Conservation (phyloP, 441 rosid genomes). For the Populus tomentosa region DNA sequence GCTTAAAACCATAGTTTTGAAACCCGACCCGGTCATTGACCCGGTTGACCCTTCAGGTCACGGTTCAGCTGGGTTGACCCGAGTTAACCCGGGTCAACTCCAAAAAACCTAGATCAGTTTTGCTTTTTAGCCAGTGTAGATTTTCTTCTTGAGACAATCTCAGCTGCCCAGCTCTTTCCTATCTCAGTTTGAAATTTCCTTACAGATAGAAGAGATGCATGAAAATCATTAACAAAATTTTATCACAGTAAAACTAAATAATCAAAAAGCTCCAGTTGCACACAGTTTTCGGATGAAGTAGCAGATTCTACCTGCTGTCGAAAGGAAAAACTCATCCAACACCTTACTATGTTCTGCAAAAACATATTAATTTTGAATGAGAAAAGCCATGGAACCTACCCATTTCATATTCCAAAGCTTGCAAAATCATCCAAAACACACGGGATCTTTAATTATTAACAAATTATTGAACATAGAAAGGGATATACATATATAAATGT, state of each 20-base stretch:
- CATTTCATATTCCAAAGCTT: conserved; percentile 82
- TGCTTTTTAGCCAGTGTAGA: conserved; percentile 31
- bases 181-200: no score
- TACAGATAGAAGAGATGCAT: conserved; percentile 18
- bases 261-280: neutral
- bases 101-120: no score
- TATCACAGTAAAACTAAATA: neutral
- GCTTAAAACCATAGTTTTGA: no score
- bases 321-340: conserved; percentile 85
- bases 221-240: conserved; percentile 1
- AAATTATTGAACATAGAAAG: neutral
- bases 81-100: no score
- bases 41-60: no score
- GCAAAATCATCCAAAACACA: conserved; percentile 59
- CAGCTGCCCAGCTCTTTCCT: conserved; percentile 91
- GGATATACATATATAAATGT: neutral
- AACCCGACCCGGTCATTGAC: no score
- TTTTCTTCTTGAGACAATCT: conserved; percentile 72
- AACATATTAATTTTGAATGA: conserved; percentile 15
- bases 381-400: conserved; percentile 35
- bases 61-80: no score
- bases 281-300: neutral
- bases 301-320: conserved; percentile 69
- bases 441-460: neutral
- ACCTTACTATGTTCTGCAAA: conserved; percentile 78